Percentiles rank a stretch among this genome's conserved stretches.
phyloP scores from a whole-genome alignment of 345 rosid species.

The Alliaria petiolata region DNA sequence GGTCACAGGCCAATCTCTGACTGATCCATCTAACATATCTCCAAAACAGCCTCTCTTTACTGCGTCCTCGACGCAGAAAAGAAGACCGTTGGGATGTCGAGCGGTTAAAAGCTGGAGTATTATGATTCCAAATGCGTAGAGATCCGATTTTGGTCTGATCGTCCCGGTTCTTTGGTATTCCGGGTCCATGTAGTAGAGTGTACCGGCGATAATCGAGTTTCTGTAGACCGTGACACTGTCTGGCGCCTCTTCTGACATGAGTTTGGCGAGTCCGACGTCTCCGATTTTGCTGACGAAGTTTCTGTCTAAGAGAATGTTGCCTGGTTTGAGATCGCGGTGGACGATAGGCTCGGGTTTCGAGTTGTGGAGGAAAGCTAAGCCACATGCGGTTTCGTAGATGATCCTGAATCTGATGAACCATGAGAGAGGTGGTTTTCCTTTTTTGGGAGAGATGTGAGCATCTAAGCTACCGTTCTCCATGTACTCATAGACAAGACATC shows the following conservation, averaged over 20 bases:
- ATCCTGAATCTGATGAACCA: constrained; percentile 76
- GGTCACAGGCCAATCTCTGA: constrained; percentile 68
- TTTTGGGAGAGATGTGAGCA: constrained; percentile 45
- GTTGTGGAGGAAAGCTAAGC: constrained; percentile 83
- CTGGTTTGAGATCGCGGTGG: constrained; percentile 87
- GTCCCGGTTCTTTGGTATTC: constrained; percentile 90
- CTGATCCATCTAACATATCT: constrained; percentile 55
- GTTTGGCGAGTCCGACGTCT: constrained; percentile 88
- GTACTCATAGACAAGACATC: constrained; percentile 82
- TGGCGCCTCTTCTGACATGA: constrained; percentile 65
- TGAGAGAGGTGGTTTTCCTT: constrained; percentile 69
- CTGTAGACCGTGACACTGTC: constrained; percentile 65
- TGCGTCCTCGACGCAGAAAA: constrained; percentile 56
- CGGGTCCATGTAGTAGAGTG: constrained; percentile 84
- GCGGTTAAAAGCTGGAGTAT: constrained; percentile 64
- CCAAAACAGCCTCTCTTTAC: constrained; percentile 47
- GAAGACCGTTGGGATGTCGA: constrained; percentile 63
- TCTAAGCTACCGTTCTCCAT: constrained; percentile 83
- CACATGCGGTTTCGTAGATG: constrained; percentile 77
- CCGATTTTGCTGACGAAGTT: constrained; percentile 83
- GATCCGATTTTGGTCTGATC: constrained; percentile 82
- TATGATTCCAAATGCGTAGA: constrained; percentile 75
- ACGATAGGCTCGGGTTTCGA: constrained; percentile 85
- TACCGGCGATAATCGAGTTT: constrained; percentile 69
- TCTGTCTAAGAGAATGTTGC: constrained; percentile 65